Base-by-base conservation (phyloP, 2,329 filamentous ascomycete species). In the Hymenoscyphus albidus region DNA sequence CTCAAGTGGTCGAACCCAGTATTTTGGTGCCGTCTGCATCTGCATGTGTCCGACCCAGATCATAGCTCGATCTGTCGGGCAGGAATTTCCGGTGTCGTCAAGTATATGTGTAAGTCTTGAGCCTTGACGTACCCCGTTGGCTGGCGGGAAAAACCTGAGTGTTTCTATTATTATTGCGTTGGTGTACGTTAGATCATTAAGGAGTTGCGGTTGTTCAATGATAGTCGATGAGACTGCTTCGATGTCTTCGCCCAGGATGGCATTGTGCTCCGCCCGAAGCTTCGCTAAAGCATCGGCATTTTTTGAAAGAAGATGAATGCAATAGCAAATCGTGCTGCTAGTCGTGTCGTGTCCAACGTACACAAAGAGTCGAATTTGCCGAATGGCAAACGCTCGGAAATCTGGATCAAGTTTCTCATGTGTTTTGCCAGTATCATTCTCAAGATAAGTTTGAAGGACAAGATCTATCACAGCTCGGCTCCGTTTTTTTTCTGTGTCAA, bases 381-480 rank as follows among this genome's bases (percentile, higher is more conserved):
- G 54, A 32, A 56, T 56, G 2, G 54, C 54, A 32, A 56, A 56
- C 2, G 22, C 54, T 10, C 54, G 22, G 2, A 56, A 56, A 7
- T 35, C 54, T 0, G 54, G 18, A 14, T 56, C 54, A 0, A 56
- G 54, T 12, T 35, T n/a, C 12, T 56, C 14, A 1, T 16, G 10
- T 16, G 16, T 60, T 35, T 3, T 16, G 35, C 48, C 32, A 2
- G n/a, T 14, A 14, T 40, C 58, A n/a, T 60, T 27, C 7, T 18
- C 13, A n/a, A 66, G n/a, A 54, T 70, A 69, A 6, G 63, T 61
- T 18, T 69, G 48, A 12, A 72, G 55, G 13, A 66, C 62, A 3
- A 71, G 66, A 55, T 68, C 67, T 1, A 72, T 68, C 10, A 71
- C 58, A 3, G 66, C 42, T 59, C 69, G 67, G 31, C 14, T 63